Conservation (phyloP, 805 yeast genomes). For the Torulaspora franciscae region DNA sequence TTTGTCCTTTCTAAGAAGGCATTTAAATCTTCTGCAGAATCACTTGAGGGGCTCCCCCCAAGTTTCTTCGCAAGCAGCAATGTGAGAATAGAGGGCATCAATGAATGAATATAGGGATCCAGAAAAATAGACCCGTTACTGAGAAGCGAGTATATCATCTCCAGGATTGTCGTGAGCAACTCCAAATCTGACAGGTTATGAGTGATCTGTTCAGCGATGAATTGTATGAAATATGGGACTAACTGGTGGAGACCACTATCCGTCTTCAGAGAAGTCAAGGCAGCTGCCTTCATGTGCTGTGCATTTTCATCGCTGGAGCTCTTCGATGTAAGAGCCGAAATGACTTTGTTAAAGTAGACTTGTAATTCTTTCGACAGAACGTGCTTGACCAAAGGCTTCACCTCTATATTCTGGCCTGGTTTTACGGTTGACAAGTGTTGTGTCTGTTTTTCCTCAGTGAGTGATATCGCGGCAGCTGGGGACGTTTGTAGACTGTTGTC, state of each 20-base stretch:
- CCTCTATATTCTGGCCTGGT: slow-evolving; percentile 46
- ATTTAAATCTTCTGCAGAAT: slow-evolving; percentile 19
- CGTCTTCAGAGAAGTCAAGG: slow-evolving; percentile 73
- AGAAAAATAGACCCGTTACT: slow-evolving; percentile 80
- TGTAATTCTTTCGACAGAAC: slow-evolving; percentile 91
- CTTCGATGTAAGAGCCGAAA: slow-evolving; percentile 64
- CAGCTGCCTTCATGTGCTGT: slow-evolving; percentile 60
- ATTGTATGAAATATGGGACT: slow-evolving; percentile 93
- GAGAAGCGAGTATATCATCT: slow-evolving; percentile 78
- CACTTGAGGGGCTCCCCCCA: slow-evolving; percentile 46
- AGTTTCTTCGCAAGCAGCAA: slow-evolving; percentile 80
- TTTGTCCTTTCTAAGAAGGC: slow-evolving; percentile 40
- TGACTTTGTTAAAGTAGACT: slow-evolving; percentile 85
- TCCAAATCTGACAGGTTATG: slow-evolving; percentile 72
- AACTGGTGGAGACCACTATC: slow-evolving; percentile 97
- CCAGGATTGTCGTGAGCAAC: slow-evolving; percentile 76
- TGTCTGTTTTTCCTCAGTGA: slow-evolving; percentile 23
- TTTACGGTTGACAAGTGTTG: slow-evolving; percentile 35
- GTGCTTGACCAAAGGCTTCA: slow-evolving; percentile 91
- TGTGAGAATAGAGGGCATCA: slow-evolving; percentile 95
- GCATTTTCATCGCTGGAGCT: slow-evolving; percentile 40
- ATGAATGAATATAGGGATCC: slow-evolving; percentile 92
- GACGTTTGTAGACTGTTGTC: slow-evolving; percentile 41
- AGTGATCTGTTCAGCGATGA: slow-evolving; percentile 91
- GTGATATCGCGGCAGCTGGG: slow-evolving; percentile 16